A percentile compares a stretch with the other conserved stretches of the same genome.
phyloP scores from a whole-genome alignment of 371 early-diverging fungal genomes.

The Umbelopsis sp. region DNA sequence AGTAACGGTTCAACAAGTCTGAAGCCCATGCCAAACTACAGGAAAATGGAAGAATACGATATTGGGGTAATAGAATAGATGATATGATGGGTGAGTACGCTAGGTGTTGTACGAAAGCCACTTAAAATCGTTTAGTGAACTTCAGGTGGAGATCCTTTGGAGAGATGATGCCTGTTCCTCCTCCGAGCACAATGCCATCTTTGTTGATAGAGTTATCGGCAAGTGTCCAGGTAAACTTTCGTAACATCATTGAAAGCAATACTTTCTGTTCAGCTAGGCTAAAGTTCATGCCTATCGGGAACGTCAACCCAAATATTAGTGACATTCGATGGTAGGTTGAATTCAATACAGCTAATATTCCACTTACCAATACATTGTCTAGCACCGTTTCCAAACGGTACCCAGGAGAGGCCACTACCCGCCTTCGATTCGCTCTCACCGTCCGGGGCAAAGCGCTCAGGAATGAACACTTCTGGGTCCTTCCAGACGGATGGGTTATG shows the following conservation, averaged over 20 bases:
- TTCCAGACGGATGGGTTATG: conserved; percentile 11
- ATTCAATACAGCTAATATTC: background rate
- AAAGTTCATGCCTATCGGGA: conserved; percentile 27
- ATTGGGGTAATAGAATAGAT: background rate
- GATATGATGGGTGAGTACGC: too few species aligned
- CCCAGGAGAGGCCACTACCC: conserved; percentile 19
- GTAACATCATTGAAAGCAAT: conserved; percentile 23
- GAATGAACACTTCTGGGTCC: conserved; percentile 17
- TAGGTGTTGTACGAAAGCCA: conserved; percentile 22
- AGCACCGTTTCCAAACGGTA: conserved; percentile 21
- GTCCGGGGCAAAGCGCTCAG: conserved; percentile 13
- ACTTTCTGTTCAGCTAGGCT: conserved; percentile 27
- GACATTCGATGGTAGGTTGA: too few species aligned
- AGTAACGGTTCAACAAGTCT: too few species aligned
- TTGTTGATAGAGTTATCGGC: conserved; percentile 22
- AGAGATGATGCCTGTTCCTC: conserved; percentile 14
- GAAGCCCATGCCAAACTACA: too few species aligned
- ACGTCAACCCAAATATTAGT: background rate
- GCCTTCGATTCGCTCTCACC: conserved; percentile 19
- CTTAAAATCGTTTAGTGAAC: conserved; percentile 24
- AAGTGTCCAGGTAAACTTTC: conserved; percentile 24
- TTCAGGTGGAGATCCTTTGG: conserved; percentile 22
- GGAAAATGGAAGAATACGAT: background rate
- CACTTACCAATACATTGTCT: conserved; percentile 23
- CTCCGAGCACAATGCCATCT: conserved; percentile 8